Percentiles rank a stretch among this genome's conserved stretches.
Evolutionary conservation across 106 monocot genomes (phyloP).

Genomic region (Posidonia australis): DNA sequence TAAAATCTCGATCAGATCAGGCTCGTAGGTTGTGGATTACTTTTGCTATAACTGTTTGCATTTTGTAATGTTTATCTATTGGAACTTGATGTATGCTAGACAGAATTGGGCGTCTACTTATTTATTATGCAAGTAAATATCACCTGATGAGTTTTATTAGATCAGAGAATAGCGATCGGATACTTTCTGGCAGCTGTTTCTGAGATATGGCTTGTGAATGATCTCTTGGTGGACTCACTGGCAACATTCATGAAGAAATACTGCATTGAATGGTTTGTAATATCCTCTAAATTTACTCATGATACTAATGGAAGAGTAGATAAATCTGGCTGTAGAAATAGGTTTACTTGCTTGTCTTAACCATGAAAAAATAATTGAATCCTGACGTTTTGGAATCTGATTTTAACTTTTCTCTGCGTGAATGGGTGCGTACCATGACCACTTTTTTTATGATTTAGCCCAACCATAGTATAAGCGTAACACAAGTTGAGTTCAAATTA

Average conservation of each 20-base stretch:
- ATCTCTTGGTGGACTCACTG: slow-evolving; percentile 52
- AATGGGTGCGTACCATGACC: no score
- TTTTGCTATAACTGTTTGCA: not conserved
- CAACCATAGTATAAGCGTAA: no score
- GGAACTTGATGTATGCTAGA: not conserved
- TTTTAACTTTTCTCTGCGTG: no score
- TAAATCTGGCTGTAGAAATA: no score
- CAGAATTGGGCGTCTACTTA: not conserved
- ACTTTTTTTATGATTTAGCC: no score
- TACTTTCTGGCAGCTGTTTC: slow-evolving; percentile 80
- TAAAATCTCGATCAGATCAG: no score
- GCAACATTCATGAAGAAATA: slow-evolving; percentile 63
- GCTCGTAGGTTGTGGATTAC: no score
- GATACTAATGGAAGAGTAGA: not conserved
- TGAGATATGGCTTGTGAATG: slow-evolving; percentile 70
- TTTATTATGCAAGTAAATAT: not conserved
- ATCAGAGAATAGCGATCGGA: slow-evolving; percentile 88
- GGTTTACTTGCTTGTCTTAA: no score
- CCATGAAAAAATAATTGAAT: no score
- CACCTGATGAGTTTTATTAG: slow-evolving; percentile 17
- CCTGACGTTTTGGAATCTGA: no score
- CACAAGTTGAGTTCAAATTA: no score
- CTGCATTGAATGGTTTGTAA: slow-evolving; percentile 64
- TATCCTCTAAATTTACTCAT: not conserved
- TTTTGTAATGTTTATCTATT: not conserved